Base-by-base conservation (phyloP, 305 asterid genomes). In the Fraxinus albicans region DNA sequence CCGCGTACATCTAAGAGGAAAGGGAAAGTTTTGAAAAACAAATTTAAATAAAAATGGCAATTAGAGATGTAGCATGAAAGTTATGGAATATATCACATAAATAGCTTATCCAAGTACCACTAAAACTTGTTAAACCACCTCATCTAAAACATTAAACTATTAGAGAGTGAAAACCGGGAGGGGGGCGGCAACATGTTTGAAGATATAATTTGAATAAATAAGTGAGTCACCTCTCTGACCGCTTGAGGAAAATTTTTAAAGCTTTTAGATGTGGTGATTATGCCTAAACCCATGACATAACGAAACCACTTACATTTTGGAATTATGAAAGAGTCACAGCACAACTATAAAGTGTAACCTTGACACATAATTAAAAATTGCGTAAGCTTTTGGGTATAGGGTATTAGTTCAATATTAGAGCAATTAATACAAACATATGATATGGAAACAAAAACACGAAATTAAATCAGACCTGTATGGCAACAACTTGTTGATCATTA, bases 1-100 rank as follows among this genome's bases (percentile, higher is more conserved):
- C 93, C 31, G 96, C 95, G 73, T 88, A 96, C 90, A 91, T 89
- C 97, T 94, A 88, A 40, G 74, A 77, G 50, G 55, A 50, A 53
- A 15, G 2, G 21, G 21, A 53, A 15, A n/a, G 21, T 17, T 17
- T 53, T 4, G 7, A 15, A n/a, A 53, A 17, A 53, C 0, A 53
- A 15, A 1, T 3, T 5, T 67, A 42, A 73, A 36, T 6, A 40
- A 72, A 17, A 29, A 78, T 79, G 21, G 3, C 63, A 83, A 65
- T 76, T 42, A 85, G 87, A 38, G 79, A 15, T 67, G 25, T 38
- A 19, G 80, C 3, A 19, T 53, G 40, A 31, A 83, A 73, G 23
- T 53, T 15, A 72, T 13, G 34, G 31, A 25, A 8, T 15, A 47
- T 69, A 29, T 67, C 47, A 50, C 19, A 47, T n/a, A 42, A 79